Conservation (phyloP, 1,284 basidiomycete genomes). For the Puccinia coronata region DNA sequence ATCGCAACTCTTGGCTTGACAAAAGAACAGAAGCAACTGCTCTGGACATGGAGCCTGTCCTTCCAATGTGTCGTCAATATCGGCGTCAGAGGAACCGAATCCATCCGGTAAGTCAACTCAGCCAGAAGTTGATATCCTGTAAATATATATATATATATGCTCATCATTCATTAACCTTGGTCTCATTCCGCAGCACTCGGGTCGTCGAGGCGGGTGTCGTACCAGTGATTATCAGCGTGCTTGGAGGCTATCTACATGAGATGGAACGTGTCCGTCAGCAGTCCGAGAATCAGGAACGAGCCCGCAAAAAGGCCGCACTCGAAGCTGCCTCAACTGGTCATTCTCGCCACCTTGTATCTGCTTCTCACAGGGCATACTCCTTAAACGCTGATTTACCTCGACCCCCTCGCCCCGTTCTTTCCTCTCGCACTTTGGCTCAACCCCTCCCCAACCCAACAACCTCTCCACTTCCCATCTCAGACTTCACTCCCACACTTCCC, state of each 20-base stretch:
- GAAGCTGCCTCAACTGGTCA: conserved; percentile 56
- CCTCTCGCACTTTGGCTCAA: conserved; percentile 49
- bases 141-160: not conserved
- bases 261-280: conserved; percentile 61
- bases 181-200: conserved; percentile 70
- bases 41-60: conserved; percentile 73
- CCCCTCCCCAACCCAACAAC: conserved; percentile 39
- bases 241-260: conserved; percentile 71
- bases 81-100: conserved; percentile 92
- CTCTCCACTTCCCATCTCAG: conserved; percentile 44
- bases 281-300: conserved; percentile 50
- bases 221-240: conserved; percentile 88
- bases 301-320: conserved; percentile 28
- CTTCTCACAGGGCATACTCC: conserved; percentile 27
- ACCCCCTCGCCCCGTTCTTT: conserved; percentile 41
- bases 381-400: conserved; percentile 30
- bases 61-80: conserved; percentile 98
- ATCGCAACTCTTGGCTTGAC: conserved; percentile 62
- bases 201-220: conserved; percentile 96
- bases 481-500: conserved; percentile 19
- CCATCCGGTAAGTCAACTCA: conserved; percentile 55
- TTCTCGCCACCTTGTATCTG: conserved; percentile 38
- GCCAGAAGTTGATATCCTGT: not conserved
- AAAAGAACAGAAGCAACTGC: conserved; percentile 51
- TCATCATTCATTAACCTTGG: not conserved